Percentiles rank a stretch among this genome's conserved stretches.
These are phyloP conservation scores for Globisporangium solare DNA, from an alignment of 352 stramenopile species.

Conservation along the genomic window DNA sequence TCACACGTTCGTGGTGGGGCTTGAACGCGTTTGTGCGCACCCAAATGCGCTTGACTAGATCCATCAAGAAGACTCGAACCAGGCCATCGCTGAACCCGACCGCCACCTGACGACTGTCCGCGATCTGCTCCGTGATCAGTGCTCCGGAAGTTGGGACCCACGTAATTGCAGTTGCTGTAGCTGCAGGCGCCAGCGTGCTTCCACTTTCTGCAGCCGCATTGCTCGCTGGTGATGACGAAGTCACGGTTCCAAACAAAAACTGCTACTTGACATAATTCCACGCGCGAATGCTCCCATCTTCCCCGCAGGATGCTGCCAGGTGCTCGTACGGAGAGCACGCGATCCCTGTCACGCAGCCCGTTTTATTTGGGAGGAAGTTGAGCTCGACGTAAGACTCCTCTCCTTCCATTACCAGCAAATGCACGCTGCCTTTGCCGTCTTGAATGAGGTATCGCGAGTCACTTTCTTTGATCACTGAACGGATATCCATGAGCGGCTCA, in stretches of 20 bases:
- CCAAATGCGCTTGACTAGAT: conserved; percentile 42
- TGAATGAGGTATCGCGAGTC: conserved; percentile 54
- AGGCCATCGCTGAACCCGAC: conserved; percentile 90
- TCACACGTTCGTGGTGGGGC: conserved; percentile 78
- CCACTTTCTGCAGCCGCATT: conserved; percentile 12
- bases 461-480: conserved; percentile 47
- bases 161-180: conserved; percentile 48
- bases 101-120: conserved; percentile 62
- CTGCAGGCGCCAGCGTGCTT: conserved; percentile 16
- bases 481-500: conserved; percentile 56
- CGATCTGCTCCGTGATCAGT: conserved; percentile 36
- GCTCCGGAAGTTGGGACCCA: conserved; percentile 64
- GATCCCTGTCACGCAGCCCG: conserved; percentile 65
- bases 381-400: conserved; percentile 40
- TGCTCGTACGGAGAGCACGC: conserved; percentile 84
- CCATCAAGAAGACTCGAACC: conserved; percentile 63
- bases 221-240: conserved; percentile 6
- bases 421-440: conserved; percentile 45
- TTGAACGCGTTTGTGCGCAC: conserved; percentile 84
- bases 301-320: conserved; percentile 72
- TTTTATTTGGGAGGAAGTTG: conserved; percentile 60
- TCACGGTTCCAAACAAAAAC: conserved; percentile 10
- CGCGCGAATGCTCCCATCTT: conserved; percentile 80
- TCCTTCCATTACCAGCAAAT: conserved; percentile 34
- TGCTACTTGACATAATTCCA: conserved; percentile 81